Percentiles rank a stretch among this genome's conserved stretches.
Evolutionary conservation across 768 basidiomycete genomes (phyloP).

Genomic region (Mycena maculata): DNA sequence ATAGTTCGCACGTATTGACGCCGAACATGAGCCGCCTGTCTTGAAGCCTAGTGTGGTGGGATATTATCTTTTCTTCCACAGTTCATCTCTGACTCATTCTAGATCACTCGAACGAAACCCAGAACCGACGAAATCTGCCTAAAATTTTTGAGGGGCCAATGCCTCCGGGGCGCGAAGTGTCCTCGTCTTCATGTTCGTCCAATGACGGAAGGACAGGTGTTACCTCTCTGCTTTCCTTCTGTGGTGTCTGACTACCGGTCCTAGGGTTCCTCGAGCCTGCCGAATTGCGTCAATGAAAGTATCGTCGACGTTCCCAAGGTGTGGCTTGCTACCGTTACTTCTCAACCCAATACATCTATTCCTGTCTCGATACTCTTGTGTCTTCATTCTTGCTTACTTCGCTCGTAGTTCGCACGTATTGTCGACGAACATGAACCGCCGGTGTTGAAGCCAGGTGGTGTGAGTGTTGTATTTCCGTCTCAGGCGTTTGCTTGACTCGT

Average conservation of each 20-base stretch:
- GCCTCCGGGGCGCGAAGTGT: conserved; percentile 20
- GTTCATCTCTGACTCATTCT: background rate
- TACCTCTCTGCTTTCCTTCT: too few species aligned
- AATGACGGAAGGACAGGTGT: conserved; percentile 3
- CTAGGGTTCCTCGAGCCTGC: too few species aligned
- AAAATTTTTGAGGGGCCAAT: conserved; percentile 38
- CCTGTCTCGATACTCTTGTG: too few species aligned
- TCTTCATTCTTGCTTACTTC: background rate
- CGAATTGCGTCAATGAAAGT: too few species aligned
- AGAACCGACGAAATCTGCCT: conserved; percentile 45
- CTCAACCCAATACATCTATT: too few species aligned
- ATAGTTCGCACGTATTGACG: background rate
- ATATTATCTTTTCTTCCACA: background rate
- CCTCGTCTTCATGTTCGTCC: conserved; percentile 10
- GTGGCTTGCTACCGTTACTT: too few species aligned
- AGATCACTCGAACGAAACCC: background rate
- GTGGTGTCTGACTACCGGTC: too few species aligned
- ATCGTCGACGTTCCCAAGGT: too few species aligned
- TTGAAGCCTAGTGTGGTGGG: background rate
- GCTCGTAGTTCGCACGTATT: background rate
- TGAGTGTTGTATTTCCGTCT: background rate
- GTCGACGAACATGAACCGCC: background rate
- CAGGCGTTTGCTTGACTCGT: background rate
- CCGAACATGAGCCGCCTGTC: background rate
- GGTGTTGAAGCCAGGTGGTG: background rate